These are phyloP conservation scores for Fusarium ramigenum DNA, from an alignment of 2,329 filamentous ascomycete species.

Conservation along the genomic window DNA sequence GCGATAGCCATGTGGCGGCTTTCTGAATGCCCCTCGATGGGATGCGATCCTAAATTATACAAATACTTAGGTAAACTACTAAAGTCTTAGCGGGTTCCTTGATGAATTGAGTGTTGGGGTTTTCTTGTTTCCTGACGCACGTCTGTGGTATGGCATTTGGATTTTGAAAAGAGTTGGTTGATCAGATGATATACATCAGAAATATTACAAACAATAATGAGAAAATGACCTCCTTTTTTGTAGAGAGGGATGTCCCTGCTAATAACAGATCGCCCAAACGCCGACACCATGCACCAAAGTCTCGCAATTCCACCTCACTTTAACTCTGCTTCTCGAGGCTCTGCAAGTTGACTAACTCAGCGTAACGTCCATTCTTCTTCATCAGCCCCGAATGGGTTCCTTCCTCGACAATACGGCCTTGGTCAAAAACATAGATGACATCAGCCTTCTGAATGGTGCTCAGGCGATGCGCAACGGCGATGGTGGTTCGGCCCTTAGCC, in stretches of 20 bases:
- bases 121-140: background rate
- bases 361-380: constrained; percentile 75
- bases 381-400: constrained; percentile 82
- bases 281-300: constrained; percentile 20
- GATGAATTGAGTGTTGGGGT: background rate
- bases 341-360: constrained; percentile 82
- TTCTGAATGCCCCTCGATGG: background rate
- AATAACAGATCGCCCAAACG: constrained; percentile 19
- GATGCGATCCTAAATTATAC: background rate
- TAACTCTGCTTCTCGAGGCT: constrained; percentile 69
- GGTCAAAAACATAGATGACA: constrained; percentile 95
- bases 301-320: background rate
- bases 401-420: constrained; percentile 84
- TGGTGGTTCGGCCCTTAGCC: constrained; percentile 85
- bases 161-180: constrained; percentile 15
- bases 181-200: constrained; percentile 9
- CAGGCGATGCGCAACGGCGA: constrained; percentile 91
- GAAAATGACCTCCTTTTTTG: background rate
- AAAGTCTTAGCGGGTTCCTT: background rate
- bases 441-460: constrained; percentile 96
- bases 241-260: background rate
- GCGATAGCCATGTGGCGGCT: constrained; percentile 11
- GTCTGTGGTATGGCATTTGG: background rate
- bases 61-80: background rate
- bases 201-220: constrained; percentile 13